These are phyloP conservation scores for Ceratocystiopsis minuta DNA, from an alignment of 2,329 filamentous ascomycete species.

Conservation along the genomic window DNA sequence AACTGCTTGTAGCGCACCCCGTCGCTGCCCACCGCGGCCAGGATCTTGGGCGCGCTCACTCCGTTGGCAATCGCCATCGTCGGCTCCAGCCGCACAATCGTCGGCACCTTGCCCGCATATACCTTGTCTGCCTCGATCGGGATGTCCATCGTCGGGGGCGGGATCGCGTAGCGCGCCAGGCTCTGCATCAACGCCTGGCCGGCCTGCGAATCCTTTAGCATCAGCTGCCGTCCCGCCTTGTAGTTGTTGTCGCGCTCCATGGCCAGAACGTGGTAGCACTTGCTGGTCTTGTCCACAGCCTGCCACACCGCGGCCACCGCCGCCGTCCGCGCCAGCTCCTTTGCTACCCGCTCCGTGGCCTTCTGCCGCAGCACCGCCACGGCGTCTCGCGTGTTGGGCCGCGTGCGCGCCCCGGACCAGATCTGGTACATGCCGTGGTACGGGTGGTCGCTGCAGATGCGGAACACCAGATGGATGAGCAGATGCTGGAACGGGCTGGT, in stretches of 20 bases:
- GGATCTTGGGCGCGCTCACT: constrained; percentile 83
- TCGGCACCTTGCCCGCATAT: constrained; percentile 54
- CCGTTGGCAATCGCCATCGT: constrained; percentile 75
- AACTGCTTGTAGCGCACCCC: constrained; percentile 73
- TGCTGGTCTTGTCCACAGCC: constrained; percentile 56
- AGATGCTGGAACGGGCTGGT: constrained; percentile 55
- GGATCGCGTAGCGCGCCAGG: constrained; percentile 50
- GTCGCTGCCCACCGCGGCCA: constrained; percentile 63
- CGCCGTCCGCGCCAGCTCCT: constrained; percentile 36
- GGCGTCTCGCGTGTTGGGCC: constrained; percentile 52
- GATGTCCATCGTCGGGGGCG: constrained; percentile 79
- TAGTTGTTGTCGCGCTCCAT: constrained; percentile 46
- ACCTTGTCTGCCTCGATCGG: constrained; percentile 53
- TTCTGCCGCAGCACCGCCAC: constrained; percentile 54
- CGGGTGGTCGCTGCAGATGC: constrained; percentile 82
- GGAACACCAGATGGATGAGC: constrained; percentile 54
- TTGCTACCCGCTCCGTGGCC: constrained; percentile 53
- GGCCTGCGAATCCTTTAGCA: constrained; percentile 35
- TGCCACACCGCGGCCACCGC: constrained; percentile 43
- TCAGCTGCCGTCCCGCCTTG: constrained; percentile 47
- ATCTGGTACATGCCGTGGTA: constrained; percentile 97
- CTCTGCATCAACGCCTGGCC: constrained; percentile 45
- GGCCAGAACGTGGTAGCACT: constrained; percentile 45
- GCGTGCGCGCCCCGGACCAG: constrained; percentile 60
- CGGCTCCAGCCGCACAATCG: constrained; percentile 52